phyloP scores from a whole-genome alignment of 805 yeast genomes.

The Yamadazyma endophytica region DNA sequence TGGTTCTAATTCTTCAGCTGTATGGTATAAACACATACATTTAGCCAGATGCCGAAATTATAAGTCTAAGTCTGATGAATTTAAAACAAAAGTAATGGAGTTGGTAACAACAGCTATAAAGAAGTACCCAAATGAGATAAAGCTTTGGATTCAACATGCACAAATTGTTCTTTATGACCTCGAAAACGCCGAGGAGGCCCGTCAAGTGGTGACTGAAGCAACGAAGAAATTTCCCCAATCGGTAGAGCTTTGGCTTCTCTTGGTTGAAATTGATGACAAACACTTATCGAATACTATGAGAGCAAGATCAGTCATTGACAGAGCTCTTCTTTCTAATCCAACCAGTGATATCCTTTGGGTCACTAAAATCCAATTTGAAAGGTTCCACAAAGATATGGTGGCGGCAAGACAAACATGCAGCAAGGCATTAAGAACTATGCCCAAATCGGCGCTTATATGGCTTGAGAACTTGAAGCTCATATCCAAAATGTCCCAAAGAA shows the following conservation, averaged over 20 bases:
- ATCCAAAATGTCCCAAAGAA: slow-evolving; percentile 46
- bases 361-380: slow-evolving; percentile 58
- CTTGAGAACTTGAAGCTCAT: slow-evolving; percentile 48
- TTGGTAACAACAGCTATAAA: slow-evolving; percentile 45
- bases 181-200: slow-evolving; percentile 34
- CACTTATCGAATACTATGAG: slow-evolving; percentile 40
- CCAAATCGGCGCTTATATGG: slow-evolving; percentile 65
- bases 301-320: slow-evolving; percentile 71
- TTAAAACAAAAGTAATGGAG: slow-evolving; percentile 4
- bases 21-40: slow-evolving; percentile 56
- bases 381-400: slow-evolving; percentile 38
- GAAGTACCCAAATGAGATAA: slow-evolving; percentile 45
- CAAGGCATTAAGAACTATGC: slow-evolving; percentile 55
- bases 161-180: slow-evolving; percentile 42
- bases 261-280: slow-evolving; percentile 46
- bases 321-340: slow-evolving; percentile 53
- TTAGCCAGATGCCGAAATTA: slow-evolving; percentile 14
- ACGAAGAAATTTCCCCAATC: slow-evolving; percentile 43
- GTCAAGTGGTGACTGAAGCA: slow-evolving; percentile 47
- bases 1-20: slow-evolving; percentile 33
- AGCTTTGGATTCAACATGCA: slow-evolving; percentile 60
- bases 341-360: slow-evolving; percentile 51
- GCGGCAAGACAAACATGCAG: slow-evolving; percentile 55
- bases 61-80: slow-evolving; percentile 1
- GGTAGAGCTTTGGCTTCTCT: slow-evolving; percentile 50